Evolutionary conservation across 208 protist species (phyloP).

Genomic region (Trichomonas tenax): DNA sequence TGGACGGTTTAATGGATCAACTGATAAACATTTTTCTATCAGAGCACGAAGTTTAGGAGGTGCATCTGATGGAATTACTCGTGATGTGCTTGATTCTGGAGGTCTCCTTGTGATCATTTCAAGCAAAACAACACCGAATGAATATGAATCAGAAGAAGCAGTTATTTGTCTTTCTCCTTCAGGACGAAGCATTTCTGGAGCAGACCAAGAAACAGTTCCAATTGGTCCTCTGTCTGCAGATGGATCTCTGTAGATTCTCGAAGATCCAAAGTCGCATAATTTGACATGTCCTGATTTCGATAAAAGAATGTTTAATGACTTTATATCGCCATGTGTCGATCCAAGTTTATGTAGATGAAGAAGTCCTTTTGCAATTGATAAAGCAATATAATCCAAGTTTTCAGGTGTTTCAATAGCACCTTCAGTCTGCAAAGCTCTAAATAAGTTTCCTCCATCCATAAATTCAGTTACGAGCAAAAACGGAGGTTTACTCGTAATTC

Average conservation of each 20-base stretch:
- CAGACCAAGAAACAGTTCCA: neutral
- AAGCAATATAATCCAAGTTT: neutral
- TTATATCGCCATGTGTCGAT: conserved; percentile 74
- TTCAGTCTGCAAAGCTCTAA: neutral
- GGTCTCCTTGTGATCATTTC: neutral
- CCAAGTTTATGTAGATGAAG: conserved; percentile 59
- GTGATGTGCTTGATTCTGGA: neutral
- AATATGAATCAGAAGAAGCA: neutral
- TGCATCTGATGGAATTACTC: neutral
- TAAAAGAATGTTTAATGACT: conserved; percentile 38
- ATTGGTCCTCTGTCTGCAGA: neutral
- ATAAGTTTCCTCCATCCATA: neutral
- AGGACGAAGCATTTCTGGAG: neutral
- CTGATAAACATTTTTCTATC: neutral
- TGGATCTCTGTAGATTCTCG: neutral
- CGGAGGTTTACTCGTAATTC: neutral
- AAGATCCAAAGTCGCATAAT: conserved; percentile 38
- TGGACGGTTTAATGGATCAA: neutral
- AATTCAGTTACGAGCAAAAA: neutral
- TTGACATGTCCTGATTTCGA: conserved; percentile 28
- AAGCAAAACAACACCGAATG: neutral
- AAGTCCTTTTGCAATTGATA: conserved; percentile 40
- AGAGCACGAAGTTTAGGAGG: neutral
- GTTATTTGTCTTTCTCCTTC: neutral
- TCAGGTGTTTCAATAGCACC: neutral